Conservation (phyloP, 2,329 filamentous ascomycete species). For the Colletotrichum tropicicola region DNA sequence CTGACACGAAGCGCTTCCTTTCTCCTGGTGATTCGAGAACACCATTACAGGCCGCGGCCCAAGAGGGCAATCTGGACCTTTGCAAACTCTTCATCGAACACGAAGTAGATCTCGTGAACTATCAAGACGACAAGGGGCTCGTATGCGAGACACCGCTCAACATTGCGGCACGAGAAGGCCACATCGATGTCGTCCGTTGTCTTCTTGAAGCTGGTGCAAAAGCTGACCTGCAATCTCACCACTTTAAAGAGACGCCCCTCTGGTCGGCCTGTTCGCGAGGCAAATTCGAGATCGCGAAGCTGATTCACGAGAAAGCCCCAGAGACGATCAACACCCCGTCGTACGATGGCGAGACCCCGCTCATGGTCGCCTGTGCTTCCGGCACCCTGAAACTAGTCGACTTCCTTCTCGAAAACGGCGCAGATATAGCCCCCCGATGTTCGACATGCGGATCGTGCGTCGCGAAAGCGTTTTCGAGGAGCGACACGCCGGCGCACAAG, state of each 20-base stretch:
- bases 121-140: slow-evolving; percentile 24
- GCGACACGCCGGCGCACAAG: slow-evolving; percentile 6
- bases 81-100: slow-evolving; percentile 31
- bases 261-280: slow-evolving; percentile 28
- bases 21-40: background rate
- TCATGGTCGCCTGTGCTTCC: slow-evolving; percentile 28
- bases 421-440: slow-evolving; percentile 21
- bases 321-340: slow-evolving; percentile 30
- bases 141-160: slow-evolving; percentile 31
- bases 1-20: slow-evolving; percentile 30
- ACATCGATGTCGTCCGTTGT: slow-evolving; percentile 21
- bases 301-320: slow-evolving; percentile 31
- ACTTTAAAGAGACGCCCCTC: slow-evolving; percentile 32
- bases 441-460: slow-evolving; percentile 24
- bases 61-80: slow-evolving; percentile 22
- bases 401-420: slow-evolving; percentile 34
- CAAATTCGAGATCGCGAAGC: slow-evolving; percentile 28
- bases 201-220: slow-evolving; percentile 34
- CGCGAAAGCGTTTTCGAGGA: slow-evolving; percentile 12
- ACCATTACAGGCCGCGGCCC: slow-evolving; percentile 32
- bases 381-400: slow-evolving; percentile 24
- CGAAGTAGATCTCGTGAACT: slow-evolving; percentile 33
- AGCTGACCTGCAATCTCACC: slow-evolving; percentile 11
- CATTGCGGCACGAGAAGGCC: slow-evolving; percentile 25
- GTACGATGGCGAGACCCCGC: slow-evolving; percentile 27